These are phyloP conservation scores for Colletotrichum musicola DNA, from an alignment of 2,329 filamentous ascomycete species.

Conservation along the genomic window DNA sequence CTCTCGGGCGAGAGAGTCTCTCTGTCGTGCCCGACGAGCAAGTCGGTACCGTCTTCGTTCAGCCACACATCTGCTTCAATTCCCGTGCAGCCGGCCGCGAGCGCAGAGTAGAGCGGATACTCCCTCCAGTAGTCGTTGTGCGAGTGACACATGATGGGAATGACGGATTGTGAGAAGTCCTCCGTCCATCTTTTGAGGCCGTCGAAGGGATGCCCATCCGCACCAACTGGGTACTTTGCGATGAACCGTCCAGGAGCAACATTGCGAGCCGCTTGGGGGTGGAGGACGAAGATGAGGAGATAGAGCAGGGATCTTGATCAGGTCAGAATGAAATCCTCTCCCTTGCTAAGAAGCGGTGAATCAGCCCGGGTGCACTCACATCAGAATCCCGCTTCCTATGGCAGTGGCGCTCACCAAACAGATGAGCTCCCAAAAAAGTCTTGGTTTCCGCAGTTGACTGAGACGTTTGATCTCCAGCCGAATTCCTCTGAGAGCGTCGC, in stretches of 20 bases:
- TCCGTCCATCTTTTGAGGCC: constrained; percentile 2
- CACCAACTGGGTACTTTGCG: not conserved
- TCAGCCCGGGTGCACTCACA: not conserved
- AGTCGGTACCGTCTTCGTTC: constrained; percentile 54
- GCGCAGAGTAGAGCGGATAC: constrained; percentile 72
- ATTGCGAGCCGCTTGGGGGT: not conserved
- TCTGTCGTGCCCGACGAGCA: constrained; percentile 74
- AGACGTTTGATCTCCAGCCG: not conserved
- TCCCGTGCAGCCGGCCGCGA: constrained; percentile 69
- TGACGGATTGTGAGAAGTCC: constrained; percentile 4
- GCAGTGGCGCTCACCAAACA: not conserved
- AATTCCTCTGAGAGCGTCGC: not conserved
- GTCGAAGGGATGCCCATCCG: constrained; percentile 10
- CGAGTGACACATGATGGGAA: constrained; percentile 71
- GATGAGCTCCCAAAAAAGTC: not conserved
- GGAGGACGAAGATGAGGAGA: constrained; percentile 8
- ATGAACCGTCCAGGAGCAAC: constrained; percentile 33
- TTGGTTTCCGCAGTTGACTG: not conserved
- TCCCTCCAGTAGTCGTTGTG: constrained; percentile 80
- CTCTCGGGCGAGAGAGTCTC: constrained; percentile 66
- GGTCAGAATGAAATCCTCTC: not conserved
- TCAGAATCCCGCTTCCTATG: not conserved
- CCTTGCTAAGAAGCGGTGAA: too few species aligned
- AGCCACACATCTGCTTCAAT: constrained; percentile 79
- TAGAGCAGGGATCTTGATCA: not conserved